Evolutionary conservation across 2,329 filamentous ascomycete species (phyloP).

Genomic region (Hirsutella minnesotensis): DNA sequence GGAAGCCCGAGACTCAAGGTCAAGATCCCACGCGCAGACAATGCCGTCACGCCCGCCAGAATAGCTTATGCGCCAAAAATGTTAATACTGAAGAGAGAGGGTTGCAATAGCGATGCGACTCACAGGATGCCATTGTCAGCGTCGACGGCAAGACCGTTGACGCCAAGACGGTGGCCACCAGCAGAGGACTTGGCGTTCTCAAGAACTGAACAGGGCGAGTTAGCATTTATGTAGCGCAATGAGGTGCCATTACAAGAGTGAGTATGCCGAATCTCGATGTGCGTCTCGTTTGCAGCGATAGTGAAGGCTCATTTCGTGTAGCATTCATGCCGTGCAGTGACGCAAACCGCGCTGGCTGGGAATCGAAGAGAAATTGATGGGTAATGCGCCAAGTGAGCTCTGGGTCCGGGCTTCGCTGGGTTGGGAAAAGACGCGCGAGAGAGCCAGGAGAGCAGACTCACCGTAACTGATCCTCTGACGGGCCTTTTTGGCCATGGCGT

Average conservation of each 20-base stretch:
- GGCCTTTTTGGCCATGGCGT: constrained; percentile 52
- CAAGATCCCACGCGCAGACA: constrained; percentile 89
- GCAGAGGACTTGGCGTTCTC: constrained; percentile 45
- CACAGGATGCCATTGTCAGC: constrained; percentile 74
- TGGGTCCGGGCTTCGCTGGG: no score
- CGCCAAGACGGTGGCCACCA: constrained; percentile 82
- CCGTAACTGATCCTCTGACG: constrained; percentile 62
- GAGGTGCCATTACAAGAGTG: no score
- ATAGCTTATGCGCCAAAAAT: constrained; percentile 47
- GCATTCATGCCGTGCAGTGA: no score
- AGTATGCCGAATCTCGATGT: no score
- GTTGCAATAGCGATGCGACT: constrained; percentile 20
- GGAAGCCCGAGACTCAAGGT: constrained; percentile 47
- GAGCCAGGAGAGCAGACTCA: no score
- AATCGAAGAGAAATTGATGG: no score
- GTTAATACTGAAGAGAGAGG: not conserved
- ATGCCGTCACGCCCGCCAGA: constrained; percentile 92
- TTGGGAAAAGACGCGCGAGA: no score
- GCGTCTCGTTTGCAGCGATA: no score
- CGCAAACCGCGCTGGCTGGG: no score
- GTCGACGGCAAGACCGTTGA: constrained; percentile 90
- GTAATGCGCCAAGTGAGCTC: no score
- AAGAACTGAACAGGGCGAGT: constrained; percentile 31
- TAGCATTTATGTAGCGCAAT: not conserved
- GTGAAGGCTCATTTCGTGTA: no score